A percentile compares a stretch with the other conserved stretches of the same genome.
Conservation (phyloP, 352 stramenopile species). For the Saprolegnia parasitica region DNA sequence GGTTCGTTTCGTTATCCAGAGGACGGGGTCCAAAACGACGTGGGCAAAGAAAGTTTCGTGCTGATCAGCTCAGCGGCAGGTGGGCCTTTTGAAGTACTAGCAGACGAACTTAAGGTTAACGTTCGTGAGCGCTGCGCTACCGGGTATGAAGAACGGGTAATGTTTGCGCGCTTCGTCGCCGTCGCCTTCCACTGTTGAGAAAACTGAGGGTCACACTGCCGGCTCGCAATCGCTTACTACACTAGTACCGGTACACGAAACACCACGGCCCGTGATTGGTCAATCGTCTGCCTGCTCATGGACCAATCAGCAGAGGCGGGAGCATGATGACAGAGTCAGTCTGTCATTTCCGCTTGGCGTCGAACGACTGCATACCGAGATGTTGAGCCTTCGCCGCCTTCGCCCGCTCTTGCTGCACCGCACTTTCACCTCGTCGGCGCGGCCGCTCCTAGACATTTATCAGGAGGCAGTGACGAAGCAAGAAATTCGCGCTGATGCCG, state of each 20-base stretch:
- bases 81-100: too few species aligned
- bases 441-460: slow-evolving; percentile 27
- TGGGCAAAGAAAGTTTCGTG: too few species aligned
- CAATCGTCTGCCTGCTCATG: not conserved
- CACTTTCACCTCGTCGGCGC: not conserved
- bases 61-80: too few species aligned
- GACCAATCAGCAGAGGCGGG: not conserved
- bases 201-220: too few species aligned
- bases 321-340: not conserved
- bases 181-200: too few species aligned
- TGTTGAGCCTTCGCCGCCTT: not conserved
- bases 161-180: too few species aligned
- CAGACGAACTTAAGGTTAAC: too few species aligned
- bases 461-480: slow-evolving; percentile 15
- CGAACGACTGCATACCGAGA: not conserved
- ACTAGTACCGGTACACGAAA: too few species aligned
- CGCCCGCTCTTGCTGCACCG: not conserved
- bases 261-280: not conserved
- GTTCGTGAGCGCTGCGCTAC: too few species aligned
- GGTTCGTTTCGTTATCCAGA: too few species aligned
- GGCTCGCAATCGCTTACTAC: not conserved
- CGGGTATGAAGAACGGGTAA: too few species aligned
- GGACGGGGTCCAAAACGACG: too few species aligned
- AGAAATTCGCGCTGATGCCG: slow-evolving; percentile 18
- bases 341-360: not conserved